These are phyloP conservation scores for Fusarium miscanthi DNA, from an alignment of 2,329 filamentous ascomycete genomes.

Conservation along the genomic window DNA sequence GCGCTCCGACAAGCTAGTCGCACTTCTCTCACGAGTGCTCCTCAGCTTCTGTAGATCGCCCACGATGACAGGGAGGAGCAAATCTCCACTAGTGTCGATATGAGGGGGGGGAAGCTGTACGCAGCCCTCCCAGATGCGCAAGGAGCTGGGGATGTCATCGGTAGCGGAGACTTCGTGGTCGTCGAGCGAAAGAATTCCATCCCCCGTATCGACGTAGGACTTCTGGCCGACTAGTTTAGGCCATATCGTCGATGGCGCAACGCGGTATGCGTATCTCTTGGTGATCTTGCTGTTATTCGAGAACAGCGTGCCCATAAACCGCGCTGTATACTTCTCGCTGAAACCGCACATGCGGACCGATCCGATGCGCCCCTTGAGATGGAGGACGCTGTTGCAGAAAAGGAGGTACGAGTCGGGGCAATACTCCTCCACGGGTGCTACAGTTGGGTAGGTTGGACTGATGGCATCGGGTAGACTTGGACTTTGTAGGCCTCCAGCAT, in stretches of 20 bases:
- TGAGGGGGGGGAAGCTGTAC: conserved; percentile 44
- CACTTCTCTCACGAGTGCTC: background rate
- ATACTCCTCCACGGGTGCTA: conserved; percentile 27
- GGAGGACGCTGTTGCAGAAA: conserved; percentile 48
- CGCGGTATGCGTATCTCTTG: conserved; percentile 40
- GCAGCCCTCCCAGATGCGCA: conserved; percentile 36
- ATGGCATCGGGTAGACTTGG: background rate
- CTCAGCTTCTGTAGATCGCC: conserved; percentile 28
- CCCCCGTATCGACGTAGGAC: conserved; percentile 43
- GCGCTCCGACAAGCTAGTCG: conserved; percentile 26
- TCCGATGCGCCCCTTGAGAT: conserved; percentile 46
- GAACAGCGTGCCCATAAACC: conserved; percentile 46
- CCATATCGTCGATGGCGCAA: conserved; percentile 49
- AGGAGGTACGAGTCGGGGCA: conserved; percentile 48
- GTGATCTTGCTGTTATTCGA: conserved; percentile 1
- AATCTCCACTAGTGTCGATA: conserved; percentile 22
- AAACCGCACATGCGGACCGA: conserved; percentile 54
- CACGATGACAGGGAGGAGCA: conserved; percentile 30
- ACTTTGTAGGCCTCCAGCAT: background rate
- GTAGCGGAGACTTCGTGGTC: conserved; percentile 27
- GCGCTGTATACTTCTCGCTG: conserved; percentile 46
- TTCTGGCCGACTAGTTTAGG: conserved; percentile 46
- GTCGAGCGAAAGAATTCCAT: conserved; percentile 38
- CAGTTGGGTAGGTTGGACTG: background rate
- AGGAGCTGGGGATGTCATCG: background rate